phyloP scores from a whole-genome alignment of 495 filamentous ascomycete genomes.

The Penicillium taxi region DNA sequence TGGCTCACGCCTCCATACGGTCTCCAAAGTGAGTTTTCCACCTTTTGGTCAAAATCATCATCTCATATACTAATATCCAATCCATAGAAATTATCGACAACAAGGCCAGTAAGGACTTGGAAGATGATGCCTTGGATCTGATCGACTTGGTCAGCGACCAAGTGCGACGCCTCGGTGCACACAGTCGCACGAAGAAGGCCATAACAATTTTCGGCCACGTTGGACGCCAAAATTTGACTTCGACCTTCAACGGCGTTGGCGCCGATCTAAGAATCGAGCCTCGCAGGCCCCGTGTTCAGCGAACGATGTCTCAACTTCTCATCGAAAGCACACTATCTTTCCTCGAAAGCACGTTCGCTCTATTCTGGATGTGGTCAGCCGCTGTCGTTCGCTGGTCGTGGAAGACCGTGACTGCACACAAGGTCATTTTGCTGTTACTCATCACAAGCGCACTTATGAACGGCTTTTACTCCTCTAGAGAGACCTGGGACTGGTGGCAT shows the following conservation, averaged over 20 bases:
- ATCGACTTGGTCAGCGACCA: slow-evolving; percentile 81
- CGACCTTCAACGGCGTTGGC: slow-evolving; percentile 50
- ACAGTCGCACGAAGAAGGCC: slow-evolving; percentile 82
- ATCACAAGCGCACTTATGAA: slow-evolving; percentile 61
- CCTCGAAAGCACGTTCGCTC: slow-evolving; percentile 59
- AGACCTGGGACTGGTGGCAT: slow-evolving; percentile 69
- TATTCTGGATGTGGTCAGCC: slow-evolving; percentile 66
- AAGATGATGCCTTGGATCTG: slow-evolving; percentile 77
- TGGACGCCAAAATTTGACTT: slow-evolving; percentile 59
- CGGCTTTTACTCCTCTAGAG: slow-evolving; percentile 57
- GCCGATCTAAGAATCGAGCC: slow-evolving; percentile 30
- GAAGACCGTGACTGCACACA: slow-evolving; percentile 65
- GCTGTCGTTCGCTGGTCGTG: slow-evolving; percentile 54
- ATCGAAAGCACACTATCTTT: slow-evolving; percentile 60
- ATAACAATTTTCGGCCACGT: slow-evolving; percentile 84
- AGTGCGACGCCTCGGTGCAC: slow-evolving; percentile 65
- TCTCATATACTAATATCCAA: slow-evolving; percentile 4
- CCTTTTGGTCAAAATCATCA: not conserved
- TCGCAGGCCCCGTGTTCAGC: slow-evolving; percentile 55
- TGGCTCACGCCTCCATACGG: slow-evolving; percentile 64
- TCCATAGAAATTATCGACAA: slow-evolving; percentile 61
- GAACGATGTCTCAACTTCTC: slow-evolving; percentile 60
- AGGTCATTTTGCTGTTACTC: slow-evolving; percentile 62
- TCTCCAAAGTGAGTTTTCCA: slow-evolving; percentile 47
- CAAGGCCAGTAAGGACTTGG: slow-evolving; percentile 71